Evolutionary conservation across 306 rosid genomes (phyloP).

Genomic region (Luffa aegyptiaca): DNA sequence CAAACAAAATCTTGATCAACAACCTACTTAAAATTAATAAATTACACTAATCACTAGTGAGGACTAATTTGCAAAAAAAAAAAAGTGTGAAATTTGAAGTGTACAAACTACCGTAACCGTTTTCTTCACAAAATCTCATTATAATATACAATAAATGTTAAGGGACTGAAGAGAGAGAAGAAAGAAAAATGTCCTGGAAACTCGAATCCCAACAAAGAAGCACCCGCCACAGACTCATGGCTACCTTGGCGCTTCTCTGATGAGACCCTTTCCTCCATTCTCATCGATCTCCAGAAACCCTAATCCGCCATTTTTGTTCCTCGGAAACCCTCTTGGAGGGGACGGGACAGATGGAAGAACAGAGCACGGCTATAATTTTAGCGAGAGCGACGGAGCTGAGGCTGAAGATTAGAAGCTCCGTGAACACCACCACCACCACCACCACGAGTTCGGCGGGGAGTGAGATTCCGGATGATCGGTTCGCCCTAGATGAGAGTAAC

Average conservation of each 20-base stretch:
- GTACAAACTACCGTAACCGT: not conserved
- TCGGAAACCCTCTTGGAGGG: not conserved
- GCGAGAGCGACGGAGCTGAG: slow-evolving; percentile 85
- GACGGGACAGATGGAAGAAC: slow-evolving; percentile 17
- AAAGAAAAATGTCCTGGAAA: not conserved
- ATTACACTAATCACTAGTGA: too few relatives aligned
- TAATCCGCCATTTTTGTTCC: not conserved
- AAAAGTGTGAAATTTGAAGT: not conserved
- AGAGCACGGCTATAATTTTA: slow-evolving; percentile 70
- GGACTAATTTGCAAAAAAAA: too few relatives aligned
- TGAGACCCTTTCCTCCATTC: not conserved
- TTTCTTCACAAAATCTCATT: not conserved
- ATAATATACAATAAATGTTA: not conserved
- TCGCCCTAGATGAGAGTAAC: not conserved
- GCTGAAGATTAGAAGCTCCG: slow-evolving; percentile 55
- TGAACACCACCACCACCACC: slow-evolving; percentile 28
- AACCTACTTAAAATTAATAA: too few relatives aligned
- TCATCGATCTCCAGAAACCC: not conserved
- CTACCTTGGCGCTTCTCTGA: not conserved
- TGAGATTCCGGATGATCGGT: slow-evolving; percentile 12
- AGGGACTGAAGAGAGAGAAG: not conserved
- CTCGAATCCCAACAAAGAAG: slow-evolving; percentile 3
- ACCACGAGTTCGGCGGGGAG: not conserved
- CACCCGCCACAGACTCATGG: not conserved
- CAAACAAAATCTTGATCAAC: too few relatives aligned